Conservation (phyloP, 768 basidiomycete genomes). For the Symmetrospora coprosmae region DNA sequence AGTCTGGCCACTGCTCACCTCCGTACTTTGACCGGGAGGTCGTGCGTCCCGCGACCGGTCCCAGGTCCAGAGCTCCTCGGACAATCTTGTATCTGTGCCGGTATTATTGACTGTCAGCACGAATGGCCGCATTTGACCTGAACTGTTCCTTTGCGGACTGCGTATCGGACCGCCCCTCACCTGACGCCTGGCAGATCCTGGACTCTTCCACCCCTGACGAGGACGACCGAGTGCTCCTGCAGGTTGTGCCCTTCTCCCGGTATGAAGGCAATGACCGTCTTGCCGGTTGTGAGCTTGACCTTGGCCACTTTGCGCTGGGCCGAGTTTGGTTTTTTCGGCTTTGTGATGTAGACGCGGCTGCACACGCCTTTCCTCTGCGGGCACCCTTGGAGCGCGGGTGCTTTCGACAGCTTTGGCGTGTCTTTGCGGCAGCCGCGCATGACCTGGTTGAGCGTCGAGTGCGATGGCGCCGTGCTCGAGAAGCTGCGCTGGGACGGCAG, state of each 20-base stretch:
- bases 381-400: slow-evolving; percentile 63
- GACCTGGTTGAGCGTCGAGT: slow-evolving; percentile 71
- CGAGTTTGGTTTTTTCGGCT: slow-evolving; percentile 96
- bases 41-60: slow-evolving; percentile 69
- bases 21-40: slow-evolving; percentile 81
- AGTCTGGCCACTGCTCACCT: neutral
- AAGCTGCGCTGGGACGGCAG: slow-evolving; percentile 20
- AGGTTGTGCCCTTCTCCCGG: slow-evolving; percentile 95
- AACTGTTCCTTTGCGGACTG: neutral
- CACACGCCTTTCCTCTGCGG: slow-evolving; percentile 89
- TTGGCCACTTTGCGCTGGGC: slow-evolving; percentile 93
- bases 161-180: slow-evolving; percentile 41
- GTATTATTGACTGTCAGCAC: neutral
- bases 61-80: slow-evolving; percentile 79
- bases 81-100: slow-evolving; percentile 78
- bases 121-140: neutral
- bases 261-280: slow-evolving; percentile 81
- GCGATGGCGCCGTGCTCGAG: slow-evolving; percentile 26
- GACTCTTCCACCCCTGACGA: slow-evolving; percentile 85
- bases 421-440: slow-evolving; percentile 55
- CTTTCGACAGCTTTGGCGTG: slow-evolving; percentile 46
- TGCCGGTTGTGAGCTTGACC: slow-evolving; percentile 79
- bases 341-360: slow-evolving; percentile 53
- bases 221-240: slow-evolving; percentile 91
- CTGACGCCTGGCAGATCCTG: slow-evolving; percentile 97